Evolutionary conservation across 139 green algal species (phyloP).

Genomic region (Zygnema circumcarinatum): DNA sequence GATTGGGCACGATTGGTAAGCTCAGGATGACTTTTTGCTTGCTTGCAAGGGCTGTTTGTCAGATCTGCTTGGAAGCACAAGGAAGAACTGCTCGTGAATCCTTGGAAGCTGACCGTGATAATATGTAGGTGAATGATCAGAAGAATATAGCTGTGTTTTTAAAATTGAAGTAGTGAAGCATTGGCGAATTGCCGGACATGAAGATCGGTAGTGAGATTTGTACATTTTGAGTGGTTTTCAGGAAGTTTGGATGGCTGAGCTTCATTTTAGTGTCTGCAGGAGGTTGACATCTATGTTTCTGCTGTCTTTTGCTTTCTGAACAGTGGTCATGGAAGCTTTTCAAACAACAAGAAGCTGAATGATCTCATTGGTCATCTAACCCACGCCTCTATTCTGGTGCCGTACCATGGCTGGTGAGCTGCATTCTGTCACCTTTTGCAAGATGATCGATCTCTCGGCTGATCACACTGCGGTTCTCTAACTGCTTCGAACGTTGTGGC

Average conservation of each 20-base stretch:
- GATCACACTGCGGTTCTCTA: neutral
- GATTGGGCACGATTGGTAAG: constrained; percentile 93
- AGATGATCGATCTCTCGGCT: neutral
- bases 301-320: too few relatives aligned
- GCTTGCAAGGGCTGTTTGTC: neutral
- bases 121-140: too few relatives aligned
- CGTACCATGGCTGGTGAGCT: constrained; percentile 88
- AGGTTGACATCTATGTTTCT: too few relatives aligned
- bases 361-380: constrained; percentile 89
- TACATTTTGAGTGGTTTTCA: too few relatives aligned
- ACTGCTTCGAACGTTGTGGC: neutral
- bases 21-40: neutral
- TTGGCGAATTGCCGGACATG: too few relatives aligned
- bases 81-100: neutral
- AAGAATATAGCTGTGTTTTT: too few relatives aligned
- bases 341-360: constrained; percentile 88
- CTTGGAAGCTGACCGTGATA: neutral
- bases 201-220: too few relatives aligned
- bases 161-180: too few relatives aligned
- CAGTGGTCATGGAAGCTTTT: constrained; percentile 92
- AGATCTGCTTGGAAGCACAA: neutral
- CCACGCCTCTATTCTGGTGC: constrained; percentile 92
- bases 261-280: too few relatives aligned
- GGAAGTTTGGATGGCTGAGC: too few relatives aligned
- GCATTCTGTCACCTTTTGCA: neutral